Evolutionary conservation across 1,284 basidiomycete genomes (phyloP), one percentile per base, ranked within the genome.

Genomic region (Rugosomyces carneus): DNA sequence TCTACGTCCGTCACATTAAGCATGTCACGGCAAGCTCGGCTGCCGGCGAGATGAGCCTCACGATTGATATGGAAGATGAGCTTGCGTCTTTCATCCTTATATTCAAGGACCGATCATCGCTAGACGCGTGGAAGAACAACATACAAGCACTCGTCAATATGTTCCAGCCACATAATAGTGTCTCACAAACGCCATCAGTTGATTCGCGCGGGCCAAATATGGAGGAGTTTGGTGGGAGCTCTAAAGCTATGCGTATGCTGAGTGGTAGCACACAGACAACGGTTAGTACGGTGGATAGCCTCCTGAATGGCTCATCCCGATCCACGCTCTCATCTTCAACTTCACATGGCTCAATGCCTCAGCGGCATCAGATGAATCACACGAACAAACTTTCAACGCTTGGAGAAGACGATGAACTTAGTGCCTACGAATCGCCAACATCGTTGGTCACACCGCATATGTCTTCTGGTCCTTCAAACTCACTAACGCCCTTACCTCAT

Each of bases 41-140:
- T 1, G 73, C 78, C 2, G 83, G 83, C 34, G 90, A 95, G 64
- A 76, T 93, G 66, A 91, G 84, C 57, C 72, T 97, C 53, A 94
- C 91, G 5, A 93, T 97, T 58, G 85, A 91, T 57, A 93, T 97
- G 89, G 89, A 94, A 65, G 92, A 97, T 60, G 92, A 95, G 60
- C 72, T 96, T 44, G 93, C 96, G 53, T 88, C 87, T 37, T 97
- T 99, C 66, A 92, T 96, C 58, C 78, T 99, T 43, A 85, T 90
- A 57, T 99, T 97, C 77, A 86, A 84, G 56, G 90, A 97, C 48
- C 78, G 84, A n/a, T 73, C 80, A n/a, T 86, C 84, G 2, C 74
- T 94, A 48, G 90, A 95, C 59, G 78, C 84, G 0, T 98, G 95
- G 95, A 83, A 78, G 59, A 73, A 72, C 34, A 86, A 84, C 48